phyloP scores from a whole-genome alignment of 257 asterid genomes.

The Penstemon eatonii region DNA sequence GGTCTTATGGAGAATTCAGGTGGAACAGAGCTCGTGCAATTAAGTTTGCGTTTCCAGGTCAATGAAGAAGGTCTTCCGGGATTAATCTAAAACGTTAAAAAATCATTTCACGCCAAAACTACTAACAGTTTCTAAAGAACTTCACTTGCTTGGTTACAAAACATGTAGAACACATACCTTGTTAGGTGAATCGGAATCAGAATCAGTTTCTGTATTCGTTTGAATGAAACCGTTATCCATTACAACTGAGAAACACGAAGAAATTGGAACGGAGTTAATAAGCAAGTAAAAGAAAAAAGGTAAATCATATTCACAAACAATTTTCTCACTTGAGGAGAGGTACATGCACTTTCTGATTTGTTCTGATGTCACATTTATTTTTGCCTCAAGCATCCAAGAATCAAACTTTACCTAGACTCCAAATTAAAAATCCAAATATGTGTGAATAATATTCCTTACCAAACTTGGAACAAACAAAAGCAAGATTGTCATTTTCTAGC shows the following conservation, averaged over 20 bases:
- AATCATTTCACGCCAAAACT: too few relatives aligned
- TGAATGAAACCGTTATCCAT: constrained; percentile 23
- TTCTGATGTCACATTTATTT: too few relatives aligned
- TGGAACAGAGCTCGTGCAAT: constrained; percentile 27
- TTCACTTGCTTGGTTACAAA: background rate
- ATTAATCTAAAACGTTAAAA: constrained; percentile 32
- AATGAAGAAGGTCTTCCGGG: constrained; percentile 53
- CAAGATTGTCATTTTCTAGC: too few relatives aligned
- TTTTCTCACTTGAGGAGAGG: too few relatives aligned
- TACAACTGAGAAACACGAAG: background rate
- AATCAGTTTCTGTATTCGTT: constrained; percentile 12
- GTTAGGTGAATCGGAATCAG: constrained; percentile 13
- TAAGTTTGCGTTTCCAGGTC: constrained; percentile 72
- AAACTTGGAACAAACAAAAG: too few relatives aligned
- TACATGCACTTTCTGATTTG: too few relatives aligned
- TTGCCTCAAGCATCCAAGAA: too few relatives aligned
- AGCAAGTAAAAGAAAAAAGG: too few relatives aligned
- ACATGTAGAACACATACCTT: constrained; percentile 9
- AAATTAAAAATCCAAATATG: too few relatives aligned
- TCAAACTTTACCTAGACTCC: too few relatives aligned
- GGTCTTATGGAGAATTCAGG: constrained; percentile 33
- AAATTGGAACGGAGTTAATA: background rate
- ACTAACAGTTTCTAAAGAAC: background rate
- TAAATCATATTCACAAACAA: too few relatives aligned
- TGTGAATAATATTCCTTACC: too few relatives aligned